These are phyloP conservation scores for Pythium rishiriense DNA, from an alignment of 352 stramenopile genomes.

Conservation along the genomic window DNA sequence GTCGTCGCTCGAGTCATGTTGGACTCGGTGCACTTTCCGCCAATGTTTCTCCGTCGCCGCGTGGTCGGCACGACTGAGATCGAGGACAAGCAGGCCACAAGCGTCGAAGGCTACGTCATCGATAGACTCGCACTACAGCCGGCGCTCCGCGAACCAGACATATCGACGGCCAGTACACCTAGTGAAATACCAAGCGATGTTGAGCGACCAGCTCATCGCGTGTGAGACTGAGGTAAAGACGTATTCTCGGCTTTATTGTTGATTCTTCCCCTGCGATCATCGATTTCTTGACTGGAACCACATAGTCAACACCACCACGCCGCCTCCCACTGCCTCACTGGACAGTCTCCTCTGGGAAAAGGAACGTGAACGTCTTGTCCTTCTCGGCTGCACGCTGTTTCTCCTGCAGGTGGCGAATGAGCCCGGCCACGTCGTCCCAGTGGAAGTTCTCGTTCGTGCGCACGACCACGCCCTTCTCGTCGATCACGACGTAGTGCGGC, in stretches of 20 bases:
- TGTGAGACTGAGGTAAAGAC: too few species aligned
- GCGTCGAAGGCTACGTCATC: background rate
- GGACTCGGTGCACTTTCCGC: background rate
- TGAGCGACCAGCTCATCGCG: too few species aligned
- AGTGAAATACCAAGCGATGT: too few species aligned
- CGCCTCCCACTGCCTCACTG: too few species aligned
- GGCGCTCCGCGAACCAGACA: background rate
- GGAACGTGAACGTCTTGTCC: conserved; percentile 5
- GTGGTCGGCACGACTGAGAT: background rate
- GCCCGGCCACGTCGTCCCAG: conserved; percentile 55
- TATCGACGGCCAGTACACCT: too few species aligned
- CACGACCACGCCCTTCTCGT: conserved; percentile 42
- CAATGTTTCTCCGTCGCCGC: background rate
- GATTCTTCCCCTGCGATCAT: too few species aligned
- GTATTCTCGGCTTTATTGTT: too few species aligned
- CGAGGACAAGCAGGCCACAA: background rate
- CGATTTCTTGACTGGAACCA: too few species aligned
- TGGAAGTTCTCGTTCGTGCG: conserved; percentile 62
- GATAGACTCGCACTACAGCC: background rate
- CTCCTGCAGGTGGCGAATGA: conserved; percentile 48
- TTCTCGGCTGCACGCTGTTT: conserved; percentile 19
- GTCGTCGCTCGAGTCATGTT: background rate
- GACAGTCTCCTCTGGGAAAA: background rate
- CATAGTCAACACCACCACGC: too few species aligned
- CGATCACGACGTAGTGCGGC: conserved; percentile 52